These are phyloP conservation scores for Cladosporium sp. DNA, from an alignment of 2,329 filamentous ascomycete genomes.

Conservation along the genomic window DNA sequence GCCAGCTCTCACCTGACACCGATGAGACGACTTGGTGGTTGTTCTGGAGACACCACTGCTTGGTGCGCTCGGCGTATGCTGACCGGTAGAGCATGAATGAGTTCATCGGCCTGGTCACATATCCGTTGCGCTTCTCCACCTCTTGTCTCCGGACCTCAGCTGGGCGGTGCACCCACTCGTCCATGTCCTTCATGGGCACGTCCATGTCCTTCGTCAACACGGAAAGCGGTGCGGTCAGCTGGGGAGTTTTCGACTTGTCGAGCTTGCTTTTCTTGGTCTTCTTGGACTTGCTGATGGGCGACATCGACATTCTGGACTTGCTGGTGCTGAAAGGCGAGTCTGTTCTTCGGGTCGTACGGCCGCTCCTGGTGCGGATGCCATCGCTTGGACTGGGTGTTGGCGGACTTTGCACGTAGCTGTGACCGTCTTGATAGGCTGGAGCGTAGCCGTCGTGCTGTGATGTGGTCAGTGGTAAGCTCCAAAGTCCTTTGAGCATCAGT, in stretches of 20 bases:
- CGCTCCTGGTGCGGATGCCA: slow-evolving; percentile 44
- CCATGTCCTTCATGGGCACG: slow-evolving; percentile 74
- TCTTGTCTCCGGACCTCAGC: slow-evolving; percentile 67
- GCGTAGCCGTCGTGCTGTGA: slow-evolving; percentile 32
- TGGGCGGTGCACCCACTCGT: slow-evolving; percentile 73
- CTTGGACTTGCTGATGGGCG: slow-evolving; percentile 41
- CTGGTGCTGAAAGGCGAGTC: slow-evolving; percentile 41
- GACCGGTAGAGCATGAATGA: slow-evolving; percentile 98
- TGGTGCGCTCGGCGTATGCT: slow-evolving; percentile 83
- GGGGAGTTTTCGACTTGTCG: slow-evolving; percentile 52
- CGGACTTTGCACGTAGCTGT: slow-evolving; percentile 39
- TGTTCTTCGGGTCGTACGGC: slow-evolving; percentile 37
- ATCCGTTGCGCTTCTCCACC: slow-evolving; percentile 70
- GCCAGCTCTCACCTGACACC: slow-evolving; percentile 86
- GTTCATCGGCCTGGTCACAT: slow-evolving; percentile 92
- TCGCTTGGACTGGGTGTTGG: slow-evolving; percentile 49
- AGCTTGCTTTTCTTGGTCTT: slow-evolving; percentile 49
- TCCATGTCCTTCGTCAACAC: slow-evolving; percentile 65
- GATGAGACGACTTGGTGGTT: slow-evolving; percentile 93
- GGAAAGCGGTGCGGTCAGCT: slow-evolving; percentile 69
- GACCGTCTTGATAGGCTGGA: slow-evolving; percentile 30
- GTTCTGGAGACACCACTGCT: slow-evolving; percentile 77
- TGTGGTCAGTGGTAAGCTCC: slow-evolving; percentile 26
- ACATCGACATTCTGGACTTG: slow-evolving; percentile 38
- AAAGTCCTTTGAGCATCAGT: slow-evolving; percentile 13